Evolutionary conservation across 192 early-diverging fungal species (phyloP).

Genomic region (Linnemannia zychae): DNA sequence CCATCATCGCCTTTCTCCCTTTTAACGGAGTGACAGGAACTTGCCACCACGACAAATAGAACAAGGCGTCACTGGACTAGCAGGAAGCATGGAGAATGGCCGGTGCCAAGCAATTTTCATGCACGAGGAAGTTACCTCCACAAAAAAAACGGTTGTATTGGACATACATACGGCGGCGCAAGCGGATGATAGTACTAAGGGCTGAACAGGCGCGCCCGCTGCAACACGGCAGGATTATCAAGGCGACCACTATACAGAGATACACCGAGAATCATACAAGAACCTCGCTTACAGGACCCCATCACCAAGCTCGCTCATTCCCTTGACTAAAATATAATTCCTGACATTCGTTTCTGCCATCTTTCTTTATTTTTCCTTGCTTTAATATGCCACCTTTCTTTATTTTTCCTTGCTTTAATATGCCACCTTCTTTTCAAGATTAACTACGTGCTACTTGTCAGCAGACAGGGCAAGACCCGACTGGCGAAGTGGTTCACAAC

Average conservation of each 20-base stretch:
- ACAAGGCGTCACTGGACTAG: not conserved
- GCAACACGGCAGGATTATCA: too few species aligned
- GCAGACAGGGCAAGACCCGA: constrained; percentile 84
- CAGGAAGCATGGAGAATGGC: not conserved
- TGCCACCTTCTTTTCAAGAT: constrained; percentile 50
- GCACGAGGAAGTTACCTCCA: not conserved
- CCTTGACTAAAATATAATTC: not conserved
- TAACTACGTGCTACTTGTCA: constrained; percentile 82
- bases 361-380: too few species aligned
- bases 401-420: too few species aligned
- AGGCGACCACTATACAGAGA: too few species aligned
- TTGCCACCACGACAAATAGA: not conserved
- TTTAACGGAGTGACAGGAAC: not conserved
- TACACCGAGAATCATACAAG: not conserved
- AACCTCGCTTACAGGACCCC: not conserved
- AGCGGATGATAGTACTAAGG: too few species aligned
- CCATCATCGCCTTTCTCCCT: not conserved
- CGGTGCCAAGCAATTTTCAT: not conserved
- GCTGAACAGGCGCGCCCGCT: too few species aligned
- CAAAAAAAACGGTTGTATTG: too few species aligned
- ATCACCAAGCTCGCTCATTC: not conserved
- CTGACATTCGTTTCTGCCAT: too few species aligned
- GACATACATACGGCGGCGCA: too few species aligned
- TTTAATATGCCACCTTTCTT: too few species aligned
- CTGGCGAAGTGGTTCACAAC: constrained; percentile 85